A percentile compares a stretch with the other conserved stretches of the same genome.
phyloP scores from a whole-genome alignment of 805 yeast genomes.

The Blastobotrys robertii region DNA sequence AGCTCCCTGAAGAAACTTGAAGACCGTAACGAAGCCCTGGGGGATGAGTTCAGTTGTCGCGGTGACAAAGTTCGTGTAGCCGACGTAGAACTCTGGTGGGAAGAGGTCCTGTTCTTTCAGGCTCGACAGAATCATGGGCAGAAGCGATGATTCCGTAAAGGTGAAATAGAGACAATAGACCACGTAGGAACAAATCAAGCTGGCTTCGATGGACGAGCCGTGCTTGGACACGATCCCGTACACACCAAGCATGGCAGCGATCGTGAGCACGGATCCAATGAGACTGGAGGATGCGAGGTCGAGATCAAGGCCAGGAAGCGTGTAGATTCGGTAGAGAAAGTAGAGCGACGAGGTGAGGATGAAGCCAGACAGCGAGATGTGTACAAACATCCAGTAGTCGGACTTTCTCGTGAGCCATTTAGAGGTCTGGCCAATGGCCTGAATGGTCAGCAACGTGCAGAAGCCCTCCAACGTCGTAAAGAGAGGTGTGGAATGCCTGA shows the following conservation, averaged over 20 bases:
- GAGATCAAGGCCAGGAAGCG: conserved; percentile 48
- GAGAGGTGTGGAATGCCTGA: conserved; percentile 76
- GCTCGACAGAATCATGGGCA: conserved; percentile 9
- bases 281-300: conserved; percentile 70
- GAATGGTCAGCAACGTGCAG: conserved; percentile 84
- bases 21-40: conserved; percentile 30
- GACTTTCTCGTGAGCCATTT: conserved; percentile 54
- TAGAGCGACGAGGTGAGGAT: conserved; percentile 68
- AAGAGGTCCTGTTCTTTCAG: conserved; percentile 12
- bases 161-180: conserved; percentile 90
- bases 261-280: conserved; percentile 75
- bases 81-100: conserved; percentile 31
- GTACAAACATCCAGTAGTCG: conserved; percentile 71
- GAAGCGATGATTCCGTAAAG: conserved; percentile 52
- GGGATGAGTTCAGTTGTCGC: conserved; percentile 32
- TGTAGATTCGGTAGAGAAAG: conserved; percentile 75
- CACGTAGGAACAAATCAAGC: conserved; percentile 78
- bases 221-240: conserved; percentile 75
- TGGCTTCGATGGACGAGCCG: conserved; percentile 87
- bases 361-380: conserved; percentile 62
- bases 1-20: conserved; percentile 39
- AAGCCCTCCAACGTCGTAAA: conserved; percentile 89
- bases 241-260: conserved; percentile 61
- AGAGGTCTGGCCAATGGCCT: conserved; percentile 78
- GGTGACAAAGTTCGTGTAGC: conserved; percentile 28